Base-by-base conservation (phyloP, 1,139 yeast genomes). In the Arxiozyma telluris region DNA sequence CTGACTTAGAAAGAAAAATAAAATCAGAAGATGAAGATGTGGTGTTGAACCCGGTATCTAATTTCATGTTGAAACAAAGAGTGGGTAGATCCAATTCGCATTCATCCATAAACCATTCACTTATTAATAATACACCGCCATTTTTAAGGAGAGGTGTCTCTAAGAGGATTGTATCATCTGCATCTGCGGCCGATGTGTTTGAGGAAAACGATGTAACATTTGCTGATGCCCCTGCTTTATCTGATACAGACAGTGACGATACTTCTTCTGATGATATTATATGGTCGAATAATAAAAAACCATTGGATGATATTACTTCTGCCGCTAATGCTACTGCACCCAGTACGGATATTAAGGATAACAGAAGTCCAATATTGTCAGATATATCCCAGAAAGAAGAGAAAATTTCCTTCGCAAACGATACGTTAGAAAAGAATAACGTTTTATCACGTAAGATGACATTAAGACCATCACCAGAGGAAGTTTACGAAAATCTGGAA, bases 381-480 rank as follows among this genome's bases (percentile, higher is more conserved):
- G 20, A 8, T 4, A 9, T 9, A 17, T 20, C 4, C 7, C 22
- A 34, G 3, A 18, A 53, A 8, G 43, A 23, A n/a, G 25, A 20
- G 2, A 21, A 42, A 38, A n/a, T 20, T 17, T 25, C 30, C 2
- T 15, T 8, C 1, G 23, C 38, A 41, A 21, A 4, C 17, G n/a
- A 18, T 21, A 27, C 12, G 43, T 22, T 43, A 4, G 42, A 42
- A 17, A 44, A 23, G 2, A 30, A 38, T 8, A 25, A 34, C 6
- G 45, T 15, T 17, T 8, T 59, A 43, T 46, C 69, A 68, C 61
- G 69, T 38, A 71, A 69, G 58, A 73, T 75, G 82, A 81, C 84
- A 12, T 84, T 93, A 7, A 81, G 98, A 66, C 99, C 99, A 1
- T 91, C 98, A 0, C 86, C 96, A 0, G 98, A 93, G 64, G 95